Evolutionary conservation across 1,284 basidiomycete genomes (phyloP), one percentile per base, ranked within the genome.

Genomic region (Mycena sp.): DNA sequence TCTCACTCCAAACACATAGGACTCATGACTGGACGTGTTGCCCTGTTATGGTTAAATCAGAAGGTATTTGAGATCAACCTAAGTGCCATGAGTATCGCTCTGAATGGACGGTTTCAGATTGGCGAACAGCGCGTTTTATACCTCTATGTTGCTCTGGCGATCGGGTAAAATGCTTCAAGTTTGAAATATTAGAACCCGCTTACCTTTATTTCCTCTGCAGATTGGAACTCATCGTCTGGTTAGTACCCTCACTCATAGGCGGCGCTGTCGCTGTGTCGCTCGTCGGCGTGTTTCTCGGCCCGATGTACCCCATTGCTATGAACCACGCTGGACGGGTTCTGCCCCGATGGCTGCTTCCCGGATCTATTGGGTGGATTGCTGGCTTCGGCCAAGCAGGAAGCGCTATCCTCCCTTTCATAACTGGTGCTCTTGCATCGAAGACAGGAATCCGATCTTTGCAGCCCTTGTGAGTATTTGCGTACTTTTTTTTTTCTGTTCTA

Each of bases 231-330:
- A 37, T 54, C 23, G 35, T 50, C 25, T 55, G 75, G 86, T 86
- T 71, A 21, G 81, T 71, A 23, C 50, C 41, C 37, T 35, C 25
- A 25, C 43, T 43, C 17, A 40, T 61, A 40, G 64, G 55, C 7
- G 44, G 44, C 7, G 64, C 64, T 16, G 61, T 63, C 32, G 54
- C 65, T 14, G 50, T 65, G 21, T 59, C 54, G 11, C 30, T 67
- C 19, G 51, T 63, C 26, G 62, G 61, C 7, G 16, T 67, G 6
- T 37, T 61, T 7, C 54, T 65, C 4, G 84, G 84, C 0, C 88
- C 89, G 0, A 85, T 89, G 80, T 91, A 87, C 70, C 88, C 88
- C 0, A 87, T 89, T 63, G 81, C 85, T 26, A 85, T 88, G 77
- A 86, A 85, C 69, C 81, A 85, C 57, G 76, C 85, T 5, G 80